Evolutionary conservation across 139 green algal species (phyloP), one percentile per base, ranked within the genome.

Genomic region (Tetradesmus obliquus): DNA sequence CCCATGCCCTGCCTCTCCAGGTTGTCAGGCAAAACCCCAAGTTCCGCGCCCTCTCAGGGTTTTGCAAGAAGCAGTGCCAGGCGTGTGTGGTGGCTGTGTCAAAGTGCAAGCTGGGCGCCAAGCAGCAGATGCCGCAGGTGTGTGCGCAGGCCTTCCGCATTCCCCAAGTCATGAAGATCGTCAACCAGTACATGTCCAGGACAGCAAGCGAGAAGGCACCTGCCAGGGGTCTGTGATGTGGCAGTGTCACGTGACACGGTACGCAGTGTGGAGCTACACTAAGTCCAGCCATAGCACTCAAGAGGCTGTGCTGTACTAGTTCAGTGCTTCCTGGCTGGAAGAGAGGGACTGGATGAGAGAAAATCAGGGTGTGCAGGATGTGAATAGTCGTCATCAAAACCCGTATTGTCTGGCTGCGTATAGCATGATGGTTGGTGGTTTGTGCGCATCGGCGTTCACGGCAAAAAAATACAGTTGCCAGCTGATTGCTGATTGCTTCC

Each of bases 91-190:
- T 53, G 17, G 82, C 60, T 5, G 82, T 87, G 3, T 54, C 32
- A 17, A 87, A 87, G 82, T 87, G 82, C 82, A 74, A 72, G 62
- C 9, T 20, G 9, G 82, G 82, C 9, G 82, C 82, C 55, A 87
- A 87, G 82, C 19, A 71, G 20, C 19, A 55, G 2, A 58, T 87
- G 19, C 82, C 82, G 15, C 20, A n/a, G 15, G 62, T 60, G 10
- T 87, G 82, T 22, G 6, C n/a, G 55, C 55, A 24, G 19, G 82
- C 55, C 0, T 74, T 24, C 55, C 22, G 82, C 6, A 74, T 87
- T 32, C 82, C 82, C 19, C 45, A 22, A 87, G 82, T 87, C 12
- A 54, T 86, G 81, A 60, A 55, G 13, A 17, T 86, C 5, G 55
- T 86, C 81, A 86, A 86, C 45, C 45, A 86, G 13, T 86, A 55